A percentile compares a stretch with the other conserved stretches of the same genome.
Evolutionary conservation across 2,329 filamentous ascomycete genomes (phyloP).

Genomic region (Nigrospora osmanthi): DNA sequence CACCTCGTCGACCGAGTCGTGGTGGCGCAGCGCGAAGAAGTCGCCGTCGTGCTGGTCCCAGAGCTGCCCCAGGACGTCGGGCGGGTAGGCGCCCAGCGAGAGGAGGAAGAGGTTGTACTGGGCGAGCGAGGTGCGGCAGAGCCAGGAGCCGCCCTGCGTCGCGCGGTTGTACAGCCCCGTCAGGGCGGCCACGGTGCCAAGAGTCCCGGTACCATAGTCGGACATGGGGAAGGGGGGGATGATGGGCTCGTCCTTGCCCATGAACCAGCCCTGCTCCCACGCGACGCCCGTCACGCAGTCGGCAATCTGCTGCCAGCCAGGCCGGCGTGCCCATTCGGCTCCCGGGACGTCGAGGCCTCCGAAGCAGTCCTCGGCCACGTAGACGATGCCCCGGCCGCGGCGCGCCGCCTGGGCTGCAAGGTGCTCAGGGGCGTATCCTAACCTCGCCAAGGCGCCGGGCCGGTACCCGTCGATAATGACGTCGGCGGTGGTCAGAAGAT

Average conservation of each 20-base stretch:
- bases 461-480: conserved; percentile 64
- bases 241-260: conserved; percentile 46
- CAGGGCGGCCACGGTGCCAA: conserved; percentile 24
- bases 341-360: conserved; percentile 41
- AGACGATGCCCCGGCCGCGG: conserved; percentile 56
- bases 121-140: conserved; percentile 23
- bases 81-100: conserved; percentile 36
- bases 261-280: conserved; percentile 27
- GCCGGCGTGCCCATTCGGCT: conserved; percentile 52
- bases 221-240: conserved; percentile 58
- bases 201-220: conserved; percentile 31
- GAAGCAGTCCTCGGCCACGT: conserved; percentile 66
- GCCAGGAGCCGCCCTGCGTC: conserved; percentile 23
- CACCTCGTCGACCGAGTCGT: conserved; percentile 51
- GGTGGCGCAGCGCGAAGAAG: conserved; percentile 46
- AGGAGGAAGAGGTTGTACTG: conserved; percentile 28
- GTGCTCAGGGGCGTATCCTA: conserved; percentile 54
- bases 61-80: conserved; percentile 36
- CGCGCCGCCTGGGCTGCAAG: conserved; percentile 43
- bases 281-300: conserved; percentile 28
- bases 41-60: conserved; percentile 37
- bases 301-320: conserved; percentile 52
- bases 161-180: conserved; percentile 23
- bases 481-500: conserved; percentile 53
- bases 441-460: conserved; percentile 53